Conservation (phyloP, 2,329 filamentous ascomycete species). For the Neobulgaria alba region DNA sequence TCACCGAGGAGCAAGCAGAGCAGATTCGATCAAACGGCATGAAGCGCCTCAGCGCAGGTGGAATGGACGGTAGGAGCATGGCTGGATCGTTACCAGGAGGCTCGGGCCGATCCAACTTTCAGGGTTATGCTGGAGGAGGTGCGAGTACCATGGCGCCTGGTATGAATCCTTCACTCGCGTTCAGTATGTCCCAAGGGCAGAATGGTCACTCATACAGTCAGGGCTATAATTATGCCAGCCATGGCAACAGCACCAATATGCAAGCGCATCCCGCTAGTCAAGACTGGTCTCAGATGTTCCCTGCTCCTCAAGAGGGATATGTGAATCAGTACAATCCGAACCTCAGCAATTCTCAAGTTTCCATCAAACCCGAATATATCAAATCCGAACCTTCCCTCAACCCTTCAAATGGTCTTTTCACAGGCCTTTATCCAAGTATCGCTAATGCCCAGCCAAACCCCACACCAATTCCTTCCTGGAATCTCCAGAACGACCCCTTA, state of each 20-base stretch:
- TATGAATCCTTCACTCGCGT: constrained; percentile 52
- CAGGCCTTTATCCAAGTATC: constrained; percentile 17
- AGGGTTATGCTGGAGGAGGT: constrained; percentile 50
- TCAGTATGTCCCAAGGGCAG: constrained; percentile 54
- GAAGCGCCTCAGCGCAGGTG: constrained; percentile 47
- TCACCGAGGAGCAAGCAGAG: constrained; percentile 52
- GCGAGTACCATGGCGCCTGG: constrained; percentile 52
- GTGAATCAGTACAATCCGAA: constrained; percentile 36
- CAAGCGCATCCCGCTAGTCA: constrained; percentile 36
- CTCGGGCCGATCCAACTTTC: constrained; percentile 37
- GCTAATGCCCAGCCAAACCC: constrained; percentile 21
- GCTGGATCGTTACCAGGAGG: constrained; percentile 42
- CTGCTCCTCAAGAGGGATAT: constrained; percentile 59
- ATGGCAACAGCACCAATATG: constrained; percentile 26
- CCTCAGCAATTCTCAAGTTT: constrained; percentile 60
- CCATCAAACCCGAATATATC: constrained; percentile 56
- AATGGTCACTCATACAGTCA: constrained; percentile 39
- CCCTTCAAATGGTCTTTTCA: constrained; percentile 23
- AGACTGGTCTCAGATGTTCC: constrained; percentile 72
- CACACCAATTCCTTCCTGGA: constrained; percentile 34
- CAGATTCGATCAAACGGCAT: constrained; percentile 55
- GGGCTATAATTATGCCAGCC: constrained; percentile 29
- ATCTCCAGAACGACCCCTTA: constrained; percentile 37
- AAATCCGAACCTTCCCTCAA: constrained; percentile 45
- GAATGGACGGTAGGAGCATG: constrained; percentile 50